Evolutionary conservation across 305 asterid species (phyloP), one percentile per base, ranked within the genome.

Genomic region (Fraxinus sp.): DNA sequence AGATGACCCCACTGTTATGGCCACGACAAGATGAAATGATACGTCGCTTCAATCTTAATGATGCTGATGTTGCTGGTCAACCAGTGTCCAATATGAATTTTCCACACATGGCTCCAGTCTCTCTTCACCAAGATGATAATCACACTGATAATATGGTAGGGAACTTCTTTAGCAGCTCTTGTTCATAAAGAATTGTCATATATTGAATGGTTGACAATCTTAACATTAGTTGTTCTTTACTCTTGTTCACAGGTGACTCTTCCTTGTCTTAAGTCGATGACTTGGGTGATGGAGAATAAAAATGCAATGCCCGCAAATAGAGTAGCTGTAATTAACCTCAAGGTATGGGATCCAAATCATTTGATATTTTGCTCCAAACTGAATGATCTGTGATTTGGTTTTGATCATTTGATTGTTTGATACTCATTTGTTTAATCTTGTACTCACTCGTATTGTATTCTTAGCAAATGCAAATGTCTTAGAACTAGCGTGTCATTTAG

Each of bases 271-370:
- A 94, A 94, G 90, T 92, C 97, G 72, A 93, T 93, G 98, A 94
- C 97, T 79, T 94, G 98, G 98, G 94, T 87, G 66, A 93, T 94
- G 98, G 97, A 94, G 92, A 91, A 89, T 83, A 94, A 90, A 87
- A 89, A 84, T 87, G 89, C 84, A 62, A 64, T 87, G 77, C 93
- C 97, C 68, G 97, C 89, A 73, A 85, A 92, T 85, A 89, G 92
- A 90, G 90, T 91, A 75, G 98, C 98, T 85, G 89, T 94, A 70
- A 94, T 94, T 84, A 93, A 84, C 85, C 92, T 94, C 86, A 93
- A 94, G 98, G 97, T 94, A 85, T 80, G 84, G 84, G 70, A 26
- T 84, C 80, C 55, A 26, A 78, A 80, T 68, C 84, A 77, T 84
- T 70, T 82, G 73, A 80, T 75, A 37, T 75, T 55, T 77, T 77